phyloP scores from a whole-genome alignment of 2,329 filamentous ascomycete species.

The Massarina eburnea region DNA sequence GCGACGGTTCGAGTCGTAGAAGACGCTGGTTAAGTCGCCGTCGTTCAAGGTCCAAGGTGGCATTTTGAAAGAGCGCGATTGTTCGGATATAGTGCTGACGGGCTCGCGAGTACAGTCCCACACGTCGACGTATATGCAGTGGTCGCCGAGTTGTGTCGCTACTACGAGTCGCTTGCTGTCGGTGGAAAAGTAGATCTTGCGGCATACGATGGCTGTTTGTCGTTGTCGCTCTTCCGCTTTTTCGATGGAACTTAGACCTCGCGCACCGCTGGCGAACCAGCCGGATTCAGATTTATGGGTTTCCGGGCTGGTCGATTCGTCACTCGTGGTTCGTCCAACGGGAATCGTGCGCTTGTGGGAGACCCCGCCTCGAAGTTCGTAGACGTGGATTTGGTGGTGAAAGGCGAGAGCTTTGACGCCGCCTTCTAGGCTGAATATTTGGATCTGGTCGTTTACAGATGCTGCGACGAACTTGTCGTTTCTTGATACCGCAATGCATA shows the following conservation, averaged over 20 bases:
- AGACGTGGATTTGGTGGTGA: slow-evolving; percentile 28
- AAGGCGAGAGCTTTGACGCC: slow-evolving; percentile 22
- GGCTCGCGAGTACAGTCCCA: slow-evolving; percentile 29
- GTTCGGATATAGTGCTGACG: slow-evolving; percentile 26
- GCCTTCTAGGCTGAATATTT: slow-evolving; percentile 20
- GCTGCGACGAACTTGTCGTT: slow-evolving; percentile 24
- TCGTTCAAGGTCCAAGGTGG: slow-evolving; percentile 38
- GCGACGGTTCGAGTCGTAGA: slow-evolving; percentile 34
- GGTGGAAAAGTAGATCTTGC: slow-evolving; percentile 38
- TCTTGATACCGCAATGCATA: slow-evolving; percentile 22
- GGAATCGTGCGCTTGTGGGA: slow-evolving; percentile 22
- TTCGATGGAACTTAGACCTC: slow-evolving; percentile 22
- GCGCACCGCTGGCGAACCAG: slow-evolving; percentile 20
- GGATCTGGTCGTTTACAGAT: slow-evolving; percentile 24
- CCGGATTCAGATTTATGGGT: slow-evolving; percentile 13
- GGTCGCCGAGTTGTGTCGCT: slow-evolving; percentile 37
- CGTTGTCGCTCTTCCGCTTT: slow-evolving; percentile 33
- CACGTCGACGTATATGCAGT: slow-evolving; percentile 31
- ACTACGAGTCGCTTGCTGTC: slow-evolving; percentile 36
- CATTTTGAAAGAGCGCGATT: slow-evolving; percentile 27
- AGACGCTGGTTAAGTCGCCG: slow-evolving; percentile 38
- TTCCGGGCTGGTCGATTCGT: slow-evolving; percentile 10
- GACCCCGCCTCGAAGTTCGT: slow-evolving; percentile 23
- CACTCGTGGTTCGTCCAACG: slow-evolving; percentile 17
- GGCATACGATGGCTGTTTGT: slow-evolving; percentile 28